phyloP scores from a whole-genome alignment of 805 yeast genomes.

The Lipomyces chichibuensis region DNA sequence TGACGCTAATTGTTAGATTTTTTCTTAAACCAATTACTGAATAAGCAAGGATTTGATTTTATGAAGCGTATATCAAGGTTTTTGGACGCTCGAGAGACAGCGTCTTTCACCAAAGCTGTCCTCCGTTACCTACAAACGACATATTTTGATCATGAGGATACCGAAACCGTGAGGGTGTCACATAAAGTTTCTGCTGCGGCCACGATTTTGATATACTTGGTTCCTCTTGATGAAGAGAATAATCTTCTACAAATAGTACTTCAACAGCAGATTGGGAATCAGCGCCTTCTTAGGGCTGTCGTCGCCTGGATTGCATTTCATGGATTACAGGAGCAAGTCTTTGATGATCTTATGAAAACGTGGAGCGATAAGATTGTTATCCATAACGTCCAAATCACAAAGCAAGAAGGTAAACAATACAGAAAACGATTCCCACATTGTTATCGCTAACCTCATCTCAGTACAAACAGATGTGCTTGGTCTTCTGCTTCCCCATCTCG shows the following conservation, averaged over 20 bases:
- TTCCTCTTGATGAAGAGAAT: constrained; percentile 11
- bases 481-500: constrained; percentile 21
- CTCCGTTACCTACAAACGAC: constrained; percentile 11
- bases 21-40: constrained; percentile 3
- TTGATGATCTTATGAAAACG: constrained; percentile 13
- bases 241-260: constrained; percentile 6
- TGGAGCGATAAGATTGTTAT: constrained; percentile 28
- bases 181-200: constrained; percentile 8
- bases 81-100: constrained; percentile 10
- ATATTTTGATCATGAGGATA: constrained; percentile 9
- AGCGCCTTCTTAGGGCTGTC: constrained; percentile 12
- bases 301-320: constrained; percentile 25
- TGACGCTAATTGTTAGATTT: constrained; percentile 3
- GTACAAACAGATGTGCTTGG: constrained; percentile 18
- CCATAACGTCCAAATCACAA: constrained; percentile 17
- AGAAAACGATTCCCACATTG: neutral
- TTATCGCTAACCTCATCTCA: neutral
- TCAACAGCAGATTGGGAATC: constrained; percentile 8
- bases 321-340: constrained; percentile 23
- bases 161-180: neutral
- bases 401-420: constrained; percentile 21
- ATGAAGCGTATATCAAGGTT: neutral
- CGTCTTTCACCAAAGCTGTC: constrained; percentile 8
- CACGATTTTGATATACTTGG: constrained; percentile 6
- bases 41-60: constrained; percentile 2